Evolutionary conservation across 306 rosid species (phyloP).

Genomic region (Citrullus mucosospermus): DNA sequence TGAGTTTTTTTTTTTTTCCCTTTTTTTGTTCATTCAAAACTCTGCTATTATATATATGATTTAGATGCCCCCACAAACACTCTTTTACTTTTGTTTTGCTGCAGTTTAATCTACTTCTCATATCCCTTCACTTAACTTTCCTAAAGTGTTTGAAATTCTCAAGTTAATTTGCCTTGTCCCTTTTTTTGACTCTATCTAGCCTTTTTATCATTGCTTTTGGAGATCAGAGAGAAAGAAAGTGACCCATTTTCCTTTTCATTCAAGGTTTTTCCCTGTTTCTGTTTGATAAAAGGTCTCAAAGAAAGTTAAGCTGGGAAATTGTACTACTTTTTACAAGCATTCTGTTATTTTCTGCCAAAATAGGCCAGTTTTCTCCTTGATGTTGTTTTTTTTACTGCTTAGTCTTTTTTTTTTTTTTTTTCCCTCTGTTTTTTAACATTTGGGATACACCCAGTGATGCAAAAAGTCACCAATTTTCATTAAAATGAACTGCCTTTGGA

Average conservation of each 20-base stretch:
- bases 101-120: constrained; percentile 33
- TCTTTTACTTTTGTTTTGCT: constrained; percentile 36
- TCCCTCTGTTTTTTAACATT: background rate
- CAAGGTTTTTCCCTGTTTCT: background rate
- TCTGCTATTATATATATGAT: constrained; percentile 24
- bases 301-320: constrained; percentile 10
- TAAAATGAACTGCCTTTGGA: constrained; percentile 2
- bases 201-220: constrained; percentile 31
- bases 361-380: background rate
- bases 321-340: constrained; percentile 13
- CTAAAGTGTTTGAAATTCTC: constrained; percentile 25
- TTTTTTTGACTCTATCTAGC: constrained; percentile 46
- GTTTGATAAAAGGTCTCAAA: constrained; percentile 7
- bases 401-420: background rate
- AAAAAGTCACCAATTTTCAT: background rate
- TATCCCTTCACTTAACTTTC: too few species aligned
- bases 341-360: background rate
- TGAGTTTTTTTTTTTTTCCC: background rate
- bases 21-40: background rate
- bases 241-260: constrained; percentile 20
- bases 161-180: constrained; percentile 25
- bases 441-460: background rate
- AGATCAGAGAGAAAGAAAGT: constrained; percentile 27
- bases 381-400: background rate
- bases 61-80: constrained; percentile 21